These are phyloP conservation scores for Heliamphora exappendiculata DNA, from an alignment of 148 eudicot genomes.

Conservation along the genomic window DNA sequence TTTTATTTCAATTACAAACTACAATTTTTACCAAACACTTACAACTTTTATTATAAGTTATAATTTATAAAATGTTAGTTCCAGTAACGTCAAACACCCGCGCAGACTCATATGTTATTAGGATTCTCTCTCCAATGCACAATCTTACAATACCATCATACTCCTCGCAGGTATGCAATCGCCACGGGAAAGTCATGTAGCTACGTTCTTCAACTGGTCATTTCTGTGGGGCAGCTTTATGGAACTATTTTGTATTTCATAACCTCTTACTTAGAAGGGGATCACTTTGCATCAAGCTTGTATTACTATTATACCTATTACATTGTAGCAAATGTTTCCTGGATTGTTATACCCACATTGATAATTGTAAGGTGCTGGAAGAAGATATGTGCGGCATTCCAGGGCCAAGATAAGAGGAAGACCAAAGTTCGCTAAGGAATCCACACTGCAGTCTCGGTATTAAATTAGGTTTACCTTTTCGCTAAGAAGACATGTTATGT, in stretches of 20 bases:
- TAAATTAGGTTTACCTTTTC: too few species aligned
- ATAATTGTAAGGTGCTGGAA: conserved; percentile 70
- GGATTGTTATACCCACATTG: conserved; percentile 67
- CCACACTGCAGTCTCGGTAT: too few species aligned
- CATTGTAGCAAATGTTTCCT: conserved; percentile 50
- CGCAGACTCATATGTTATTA: too few species aligned
- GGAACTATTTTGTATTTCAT: conserved; percentile 70
- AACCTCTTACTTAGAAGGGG: conserved; percentile 73
- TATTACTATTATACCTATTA: conserved; percentile 68
- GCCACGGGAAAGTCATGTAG: conserved; percentile 65
- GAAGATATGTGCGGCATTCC: conserved; percentile 55
- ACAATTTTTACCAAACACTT: too few species aligned
- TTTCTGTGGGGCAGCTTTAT: conserved; percentile 81
- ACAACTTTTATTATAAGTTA: too few species aligned
- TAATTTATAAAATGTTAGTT: too few species aligned
- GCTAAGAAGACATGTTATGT: too few species aligned
- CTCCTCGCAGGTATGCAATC: conserved; percentile 73
- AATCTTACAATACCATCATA: background rate
- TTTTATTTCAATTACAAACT: too few species aligned
- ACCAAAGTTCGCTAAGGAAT: conserved; percentile 36
- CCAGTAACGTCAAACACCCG: too few species aligned
- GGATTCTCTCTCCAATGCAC: background rate
- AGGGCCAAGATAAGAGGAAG: conserved; percentile 42
- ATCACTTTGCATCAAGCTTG: conserved; percentile 48
- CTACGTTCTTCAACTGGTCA: conserved; percentile 62